A percentile compares a stretch with the other conserved stretches of the same genome.
phyloP scores from a whole-genome alignment of 2,329 filamentous ascomycete species.

The Colletotrichum horii region DNA sequence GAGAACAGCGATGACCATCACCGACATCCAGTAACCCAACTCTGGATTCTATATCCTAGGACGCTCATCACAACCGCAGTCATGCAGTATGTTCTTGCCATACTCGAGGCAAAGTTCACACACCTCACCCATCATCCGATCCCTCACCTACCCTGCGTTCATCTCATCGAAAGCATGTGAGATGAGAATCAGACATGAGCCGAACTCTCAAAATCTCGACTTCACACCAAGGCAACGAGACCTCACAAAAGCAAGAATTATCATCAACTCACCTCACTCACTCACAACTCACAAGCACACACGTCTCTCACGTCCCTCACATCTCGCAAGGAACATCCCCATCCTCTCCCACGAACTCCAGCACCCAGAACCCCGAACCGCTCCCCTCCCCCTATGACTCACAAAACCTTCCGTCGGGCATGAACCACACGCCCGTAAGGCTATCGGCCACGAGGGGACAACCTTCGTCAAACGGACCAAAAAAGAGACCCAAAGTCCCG shows the following conservation, averaged over 20 bases:
- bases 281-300: neutral
- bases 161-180: neutral
- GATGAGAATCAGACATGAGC: neutral
- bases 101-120: neutral
- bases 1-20: neutral
- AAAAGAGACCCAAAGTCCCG: neutral
- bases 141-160: neutral
- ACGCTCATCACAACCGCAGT: neutral
- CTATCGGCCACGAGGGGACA: neutral
- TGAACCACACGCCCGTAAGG: neutral
- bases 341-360: neutral
- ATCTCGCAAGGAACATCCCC: neutral
- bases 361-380: neutral
- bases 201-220: neutral
- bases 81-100: neutral
- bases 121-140: neutral
- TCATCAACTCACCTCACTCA: neutral
- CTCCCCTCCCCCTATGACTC: neutral
- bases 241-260: neutral
- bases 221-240: neutral
- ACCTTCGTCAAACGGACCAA: neutral
- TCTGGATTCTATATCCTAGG: neutral
- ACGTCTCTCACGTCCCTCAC: neutral
- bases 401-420: neutral
- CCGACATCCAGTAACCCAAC: neutral